Percentiles rank a stretch among this genome's conserved stretches.
These are phyloP conservation scores for Thermomyces lanuginosus DNA, from an alignment of 2,329 filamentous ascomycete genomes.

Conservation along the genomic window DNA sequence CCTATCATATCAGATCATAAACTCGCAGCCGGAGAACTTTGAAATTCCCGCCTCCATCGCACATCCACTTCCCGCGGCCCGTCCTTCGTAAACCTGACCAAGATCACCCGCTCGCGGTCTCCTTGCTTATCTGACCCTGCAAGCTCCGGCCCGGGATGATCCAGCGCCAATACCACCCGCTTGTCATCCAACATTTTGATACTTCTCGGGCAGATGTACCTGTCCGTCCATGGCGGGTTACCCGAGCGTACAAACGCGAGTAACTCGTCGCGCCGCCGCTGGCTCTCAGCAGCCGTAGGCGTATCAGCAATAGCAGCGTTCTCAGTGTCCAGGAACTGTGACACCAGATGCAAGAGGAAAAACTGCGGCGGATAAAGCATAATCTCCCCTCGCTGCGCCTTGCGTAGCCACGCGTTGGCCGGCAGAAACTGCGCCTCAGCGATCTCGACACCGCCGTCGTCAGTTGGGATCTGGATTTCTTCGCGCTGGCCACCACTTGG, in stretches of 20 bases:
- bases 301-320: slow-evolving; percentile 10
- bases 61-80: slow-evolving; percentile 42
- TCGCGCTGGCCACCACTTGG: slow-evolving; percentile 33
- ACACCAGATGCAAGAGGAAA: slow-evolving; percentile 38
- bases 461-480: slow-evolving; percentile 51
- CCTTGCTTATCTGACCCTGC: slow-evolving; percentile 34
- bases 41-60: slow-evolving; percentile 32
- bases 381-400: slow-evolving; percentile 48
- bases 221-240: slow-evolving; percentile 30
- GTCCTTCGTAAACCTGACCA: slow-evolving; percentile 41
- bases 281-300: slow-evolving; percentile 13
- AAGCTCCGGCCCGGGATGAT: slow-evolving; percentile 40
- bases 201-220: slow-evolving; percentile 30
- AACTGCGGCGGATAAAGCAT: slow-evolving; percentile 85
- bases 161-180: slow-evolving; percentile 36
- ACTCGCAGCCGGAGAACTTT: no score
- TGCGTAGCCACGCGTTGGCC: slow-evolving; percentile 50
- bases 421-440: slow-evolving; percentile 66
- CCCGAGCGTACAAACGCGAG: slow-evolving; percentile 33
- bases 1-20: not conserved
- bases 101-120: slow-evolving; percentile 38
- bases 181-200: slow-evolving; percentile 29
- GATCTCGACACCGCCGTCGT: slow-evolving; percentile 52
- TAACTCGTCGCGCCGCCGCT: slow-evolving; percentile 28
- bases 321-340: slow-evolving; percentile 33